phyloP scores from a whole-genome alignment of 2,329 filamentous ascomycete species.

The Coniochaeta prunicola region DNA sequence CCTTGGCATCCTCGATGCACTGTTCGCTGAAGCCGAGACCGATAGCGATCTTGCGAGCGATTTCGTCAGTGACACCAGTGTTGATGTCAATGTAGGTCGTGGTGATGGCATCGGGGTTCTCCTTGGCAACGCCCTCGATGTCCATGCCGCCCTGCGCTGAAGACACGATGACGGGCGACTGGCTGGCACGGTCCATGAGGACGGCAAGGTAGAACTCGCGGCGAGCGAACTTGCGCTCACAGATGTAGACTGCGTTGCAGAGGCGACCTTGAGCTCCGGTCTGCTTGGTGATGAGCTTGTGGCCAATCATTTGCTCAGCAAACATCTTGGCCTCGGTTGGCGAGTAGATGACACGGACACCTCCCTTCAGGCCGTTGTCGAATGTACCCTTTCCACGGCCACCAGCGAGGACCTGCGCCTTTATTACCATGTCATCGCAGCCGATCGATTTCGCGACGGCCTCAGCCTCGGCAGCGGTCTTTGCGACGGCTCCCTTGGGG shows the following conservation, averaged over 20 bases:
- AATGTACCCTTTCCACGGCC: slow-evolving; percentile 97
- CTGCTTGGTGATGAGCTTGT: slow-evolving; percentile 99
- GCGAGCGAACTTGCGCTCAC: slow-evolving; percentile 98
- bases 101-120: slow-evolving; percentile 90
- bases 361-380: slow-evolving; percentile 97
- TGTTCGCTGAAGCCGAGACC: slow-evolving; percentile 97
- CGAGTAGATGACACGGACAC: slow-evolving; percentile 98
- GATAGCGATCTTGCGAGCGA: slow-evolving; percentile 80
- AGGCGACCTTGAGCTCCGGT: slow-evolving; percentile 88
- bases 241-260: slow-evolving; percentile 97
- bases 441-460: slow-evolving; percentile 83
- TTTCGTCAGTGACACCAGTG: slow-evolving; percentile 88
- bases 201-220: slow-evolving; percentile 99
- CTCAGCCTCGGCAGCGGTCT: slow-evolving; percentile 80
- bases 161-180: slow-evolving; percentile 91
- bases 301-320: slow-evolving; percentile 98
- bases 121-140: slow-evolving; percentile 97
- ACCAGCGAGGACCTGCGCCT: slow-evolving; percentile 96
- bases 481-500: slow-evolving; percentile 82
- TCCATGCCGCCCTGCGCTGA: slow-evolving; percentile 99
- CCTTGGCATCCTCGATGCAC: slow-evolving; percentile 91
- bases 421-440: slow-evolving; percentile 97
- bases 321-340: slow-evolving; percentile 95
- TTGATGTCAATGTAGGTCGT: slow-evolving; percentile 94
- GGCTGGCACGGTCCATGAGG: slow-evolving; percentile 91